Evolutionary conservation across 2,329 filamentous ascomycete genomes (phyloP), one percentile per base, ranked within the genome.

Genomic region (Colletotrichum tofieldiae): DNA sequence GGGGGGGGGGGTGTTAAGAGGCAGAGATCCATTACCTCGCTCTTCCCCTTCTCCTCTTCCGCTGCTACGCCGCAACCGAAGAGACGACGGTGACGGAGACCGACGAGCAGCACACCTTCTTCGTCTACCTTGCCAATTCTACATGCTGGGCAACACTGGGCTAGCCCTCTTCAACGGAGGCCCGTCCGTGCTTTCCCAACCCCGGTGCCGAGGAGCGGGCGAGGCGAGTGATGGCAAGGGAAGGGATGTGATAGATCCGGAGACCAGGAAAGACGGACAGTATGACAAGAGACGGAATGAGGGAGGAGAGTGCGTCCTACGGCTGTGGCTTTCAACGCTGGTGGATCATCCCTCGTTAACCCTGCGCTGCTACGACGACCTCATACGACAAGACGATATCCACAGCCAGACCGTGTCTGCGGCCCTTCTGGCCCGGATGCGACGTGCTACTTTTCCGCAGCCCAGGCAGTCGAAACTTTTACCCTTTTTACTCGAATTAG

Each of bases 351-450:
- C 41, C 16, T 47, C 9, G 26, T n/a, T 23, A 67, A 45, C 47
- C 47, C 61, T 54, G 41, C 64, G 18, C 52, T 58, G 37, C 49
- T 9, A 45, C 23, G 18, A 45, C 51, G 47, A 49, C 64, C 56
- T 37, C 56, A 62, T 62, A 67, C 49, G 49, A 52, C 23, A 35
- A 51, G 32, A 62, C 20, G n/a, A 62, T 41, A 67, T 61, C 51
- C 69, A 72, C 59, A 70, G 69, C 65, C 69, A 72, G 65, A 54
- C 69, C 69, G 65, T 70, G 69, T 70, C 65, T 54, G 69, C 65
- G 69, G 65, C 65, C 69, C 59, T 70, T 70, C 60, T 72, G 59
- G 60, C 37, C 65, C 68, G 68, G 69, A 65, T 70, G 39, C 54
- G 65, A 72, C 65, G 35, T 56, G 47, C 55, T 62, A 26, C 29